phyloP scores from a whole-genome alignment of 257 asterid species.

The Solanum clarkiae region DNA sequence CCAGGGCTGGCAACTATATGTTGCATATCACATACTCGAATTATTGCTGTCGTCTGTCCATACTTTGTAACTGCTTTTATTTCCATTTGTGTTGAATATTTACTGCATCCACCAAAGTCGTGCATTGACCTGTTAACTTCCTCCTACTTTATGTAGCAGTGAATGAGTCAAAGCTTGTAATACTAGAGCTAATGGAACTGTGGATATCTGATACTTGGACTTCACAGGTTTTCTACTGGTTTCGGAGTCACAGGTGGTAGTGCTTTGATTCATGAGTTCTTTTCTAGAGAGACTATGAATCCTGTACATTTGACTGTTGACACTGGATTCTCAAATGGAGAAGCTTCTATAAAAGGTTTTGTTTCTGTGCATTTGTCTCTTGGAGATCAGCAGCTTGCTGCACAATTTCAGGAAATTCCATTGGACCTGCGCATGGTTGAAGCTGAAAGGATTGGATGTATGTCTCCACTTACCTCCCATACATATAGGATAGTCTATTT shows the following conservation, averaged over 20 bases:
- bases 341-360: conserved; percentile 49
- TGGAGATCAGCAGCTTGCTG: conserved; percentile 88
- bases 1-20: background rate
- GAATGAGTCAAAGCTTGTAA: background rate
- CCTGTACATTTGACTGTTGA: conserved; percentile 69
- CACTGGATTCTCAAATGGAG: conserved; percentile 45
- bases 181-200: background rate
- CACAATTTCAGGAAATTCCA: conserved; percentile 92
- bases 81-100: background rate
- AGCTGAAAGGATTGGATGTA: conserved; percentile 93
- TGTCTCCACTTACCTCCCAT: conserved; percentile 5
- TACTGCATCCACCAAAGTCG: background rate
- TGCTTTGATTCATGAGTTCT: conserved; percentile 54
- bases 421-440: conserved; percentile 80
- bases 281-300: conserved; percentile 40
- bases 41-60: background rate
- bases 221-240: conserved; percentile 60
- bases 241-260: conserved; percentile 46
- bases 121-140: background rate
- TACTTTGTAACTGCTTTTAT: background rate
- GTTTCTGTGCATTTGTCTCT: conserved; percentile 46
- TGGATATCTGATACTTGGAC: background rate
- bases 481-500: background rate
- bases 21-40: background rate
- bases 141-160: background rate